Base-by-base conservation (phyloP, 192 early-diverging fungal species). In the Backusella australiensis region DNA sequence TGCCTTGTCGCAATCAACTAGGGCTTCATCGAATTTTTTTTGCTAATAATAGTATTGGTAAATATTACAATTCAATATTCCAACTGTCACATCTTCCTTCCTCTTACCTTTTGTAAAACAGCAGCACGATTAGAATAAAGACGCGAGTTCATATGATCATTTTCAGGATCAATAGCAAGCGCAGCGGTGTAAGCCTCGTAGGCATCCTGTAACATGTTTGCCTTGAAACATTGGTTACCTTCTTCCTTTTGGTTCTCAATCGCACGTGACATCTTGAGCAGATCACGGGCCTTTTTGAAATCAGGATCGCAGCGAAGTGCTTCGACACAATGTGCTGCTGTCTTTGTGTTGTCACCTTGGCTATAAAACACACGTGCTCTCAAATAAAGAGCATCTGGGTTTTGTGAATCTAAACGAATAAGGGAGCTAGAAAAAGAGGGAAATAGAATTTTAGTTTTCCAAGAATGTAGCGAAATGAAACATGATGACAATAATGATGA, bases 291-390 rank as follows among this genome's bases (percentile, higher is more conserved):
- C 44, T 88, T 85, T 36, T 81, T 75, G 76, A 94, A 89, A 82
- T 95, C 94, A 12, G 94, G 95, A 75, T 96, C 94, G 79, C 84
- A 95, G 1, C 88, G 81, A 34, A 96, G 78, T 6, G 93, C 91
- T 67, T 91, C 85, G 17, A 72, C 59, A 72, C 87, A 88, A 49
- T 90, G 89, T 46, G 85, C 81, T 0, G 73, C 74, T 21, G 89
- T 81, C 76, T 90, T 89, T 65, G 41, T 29, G 65, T 87, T 87
- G 41, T 90, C 89, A 80, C 94, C 85, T 85, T 92, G 89, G 38
- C 92, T 79, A 78, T 93, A 95, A 29, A 92, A 83, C 21, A 92
- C 86, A 46, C 83, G 84, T 8, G 93, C 93, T 49, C 91, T 80
- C 34, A 94, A 69, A 7, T 85, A 86, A 36, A 94, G 84, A 4